Conservation (phyloP, 345 rosid genomes). For the Turritis glabra region DNA sequence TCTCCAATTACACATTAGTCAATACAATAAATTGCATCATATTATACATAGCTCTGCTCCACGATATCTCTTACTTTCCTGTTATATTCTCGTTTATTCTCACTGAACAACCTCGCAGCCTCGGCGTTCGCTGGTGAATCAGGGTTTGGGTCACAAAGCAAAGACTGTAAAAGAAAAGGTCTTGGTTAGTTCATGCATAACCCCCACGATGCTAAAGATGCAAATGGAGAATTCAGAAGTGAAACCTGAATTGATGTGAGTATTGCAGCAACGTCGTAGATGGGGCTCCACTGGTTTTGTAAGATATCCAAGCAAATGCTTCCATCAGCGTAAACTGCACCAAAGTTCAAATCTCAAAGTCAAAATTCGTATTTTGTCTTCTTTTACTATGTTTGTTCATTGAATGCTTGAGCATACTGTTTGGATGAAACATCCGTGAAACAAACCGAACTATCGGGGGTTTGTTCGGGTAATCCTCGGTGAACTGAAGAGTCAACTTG, state of each 20-base stretch:
- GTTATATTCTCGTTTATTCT: constrained; percentile 62
- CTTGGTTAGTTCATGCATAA: constrained; percentile 14
- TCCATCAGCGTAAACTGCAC: constrained; percentile 78
- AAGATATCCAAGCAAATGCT: constrained; percentile 78
- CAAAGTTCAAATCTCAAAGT: not conserved
- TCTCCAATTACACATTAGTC: not conserved
- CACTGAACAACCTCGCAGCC: constrained; percentile 71
- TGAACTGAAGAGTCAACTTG: constrained; percentile 66
- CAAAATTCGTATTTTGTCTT: not conserved
- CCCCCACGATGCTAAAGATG: not conserved
- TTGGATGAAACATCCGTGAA: constrained; percentile 79
- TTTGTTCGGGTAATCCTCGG: constrained; percentile 76
- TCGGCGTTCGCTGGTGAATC: constrained; percentile 70
- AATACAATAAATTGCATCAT: constrained; percentile 2
- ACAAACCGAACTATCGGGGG: constrained; percentile 75
- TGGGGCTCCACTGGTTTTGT: constrained; percentile 83
- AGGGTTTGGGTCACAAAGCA: constrained; percentile 79
- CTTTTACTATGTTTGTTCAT: not conserved
- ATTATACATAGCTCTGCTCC: constrained; percentile 54
- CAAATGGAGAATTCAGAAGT: not conserved
- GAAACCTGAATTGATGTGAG: constrained; percentile 79
- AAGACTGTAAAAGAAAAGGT: constrained; percentile 42
- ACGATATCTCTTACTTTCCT: constrained; percentile 62
- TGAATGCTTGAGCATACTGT: constrained; percentile 49
- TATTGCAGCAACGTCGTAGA: constrained; percentile 73